A percentile compares a stretch with the other conserved stretches of the same genome.
Evolutionary conservation across 208 protist genomes (phyloP).

Genomic region (Acanthamoeba divionensis): DNA sequence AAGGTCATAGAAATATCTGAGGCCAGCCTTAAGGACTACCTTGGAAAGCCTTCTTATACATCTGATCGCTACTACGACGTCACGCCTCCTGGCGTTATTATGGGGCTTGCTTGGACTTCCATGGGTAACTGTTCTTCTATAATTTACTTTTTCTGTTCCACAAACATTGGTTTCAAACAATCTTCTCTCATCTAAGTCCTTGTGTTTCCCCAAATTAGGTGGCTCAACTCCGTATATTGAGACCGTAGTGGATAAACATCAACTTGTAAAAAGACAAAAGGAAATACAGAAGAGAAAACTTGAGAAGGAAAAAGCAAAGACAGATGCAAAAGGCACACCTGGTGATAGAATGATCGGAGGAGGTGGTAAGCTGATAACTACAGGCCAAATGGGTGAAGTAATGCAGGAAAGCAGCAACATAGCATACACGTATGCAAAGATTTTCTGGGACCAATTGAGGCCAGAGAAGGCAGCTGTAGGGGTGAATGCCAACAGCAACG

Average conservation of each 20-base stretch:
- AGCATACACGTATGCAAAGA: slow-evolving; percentile 78
- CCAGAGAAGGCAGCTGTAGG: no score
- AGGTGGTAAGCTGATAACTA: slow-evolving; percentile 49
- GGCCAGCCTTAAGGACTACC: slow-evolving; percentile 65
- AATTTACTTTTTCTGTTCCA: not conserved
- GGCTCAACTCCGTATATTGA: slow-evolving; percentile 78
- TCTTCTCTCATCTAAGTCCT: not conserved
- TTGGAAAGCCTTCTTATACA: slow-evolving; percentile 77
- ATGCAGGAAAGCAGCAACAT: slow-evolving; percentile 86
- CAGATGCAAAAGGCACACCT: not conserved
- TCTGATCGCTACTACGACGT: slow-evolving; percentile 74
- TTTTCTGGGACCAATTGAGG: slow-evolving; percentile 59
- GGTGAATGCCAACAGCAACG: no score
- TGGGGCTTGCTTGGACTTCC: not conserved
- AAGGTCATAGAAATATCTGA: no score
- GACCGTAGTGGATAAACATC: slow-evolving; percentile 47
- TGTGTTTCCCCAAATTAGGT: slow-evolving; percentile 53
- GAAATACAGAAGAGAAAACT: not conserved
- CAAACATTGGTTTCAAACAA: not conserved
- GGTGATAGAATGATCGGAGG: not conserved
- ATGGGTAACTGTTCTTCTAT: not conserved
- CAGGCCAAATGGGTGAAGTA: slow-evolving; percentile 82
- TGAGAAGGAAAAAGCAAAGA: not conserved
- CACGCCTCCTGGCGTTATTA: slow-evolving; percentile 48
- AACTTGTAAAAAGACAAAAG: not conserved